Evolutionary conservation across 2,329 filamentous ascomycete genomes (phyloP).

Genomic region (Stagonosporopsis rhizophila): DNA sequence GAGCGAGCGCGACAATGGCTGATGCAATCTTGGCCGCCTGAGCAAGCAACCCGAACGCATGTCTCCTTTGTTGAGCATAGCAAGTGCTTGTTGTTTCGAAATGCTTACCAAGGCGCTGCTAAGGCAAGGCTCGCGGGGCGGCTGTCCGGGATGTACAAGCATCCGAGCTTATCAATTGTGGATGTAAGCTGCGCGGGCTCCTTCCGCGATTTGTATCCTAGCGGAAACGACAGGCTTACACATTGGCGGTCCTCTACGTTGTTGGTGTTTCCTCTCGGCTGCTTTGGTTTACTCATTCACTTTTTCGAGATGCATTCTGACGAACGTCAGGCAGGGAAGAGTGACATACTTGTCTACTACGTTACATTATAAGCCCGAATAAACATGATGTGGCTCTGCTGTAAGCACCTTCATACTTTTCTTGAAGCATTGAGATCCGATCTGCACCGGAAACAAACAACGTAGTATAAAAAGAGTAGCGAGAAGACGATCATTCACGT

Average conservation of each 20-base stretch:
- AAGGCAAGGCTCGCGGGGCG: conserved; percentile 7
- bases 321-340: too few species aligned
- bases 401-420: not conserved
- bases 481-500: too few species aligned
- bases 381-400: not conserved
- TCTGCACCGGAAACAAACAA: not conserved
- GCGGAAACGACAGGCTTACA: not conserved
- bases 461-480: too few species aligned
- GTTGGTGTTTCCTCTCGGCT: too few species aligned
- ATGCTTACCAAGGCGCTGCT: conserved; percentile 15
- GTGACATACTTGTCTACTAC: too few species aligned
- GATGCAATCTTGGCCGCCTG: not conserved
- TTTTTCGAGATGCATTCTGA: not conserved
- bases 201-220: conserved; percentile 2
- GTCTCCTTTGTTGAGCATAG: conserved; percentile 6
- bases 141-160: not conserved
- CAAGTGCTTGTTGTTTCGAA: conserved; percentile 1
- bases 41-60: not conserved
- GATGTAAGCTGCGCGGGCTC: conserved; percentile 4
- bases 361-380: not conserved
- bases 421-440: too few species aligned
- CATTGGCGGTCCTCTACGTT: not conserved
- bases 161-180: conserved; percentile 12
- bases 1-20: not conserved
- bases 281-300: not conserved